Percentiles rank a stretch among this genome's conserved stretches.
Conservation (phyloP, 352 stramenopile genomes). For the Phytophthora capsici region DNA sequence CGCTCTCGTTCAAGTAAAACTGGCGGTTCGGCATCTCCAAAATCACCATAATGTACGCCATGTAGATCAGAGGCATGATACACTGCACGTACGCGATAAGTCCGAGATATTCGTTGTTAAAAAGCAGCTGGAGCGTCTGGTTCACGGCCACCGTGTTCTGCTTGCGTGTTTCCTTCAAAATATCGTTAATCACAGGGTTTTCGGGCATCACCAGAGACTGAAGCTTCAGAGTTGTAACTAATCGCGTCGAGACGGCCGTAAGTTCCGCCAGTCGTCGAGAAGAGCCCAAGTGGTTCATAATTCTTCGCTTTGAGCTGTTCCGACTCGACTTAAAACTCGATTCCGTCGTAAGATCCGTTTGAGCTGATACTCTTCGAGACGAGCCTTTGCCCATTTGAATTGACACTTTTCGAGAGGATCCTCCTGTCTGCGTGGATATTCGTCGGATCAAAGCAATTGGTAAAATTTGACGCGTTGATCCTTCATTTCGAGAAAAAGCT, state of each 20-base stretch:
- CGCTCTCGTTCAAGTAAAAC: constrained; percentile 31
- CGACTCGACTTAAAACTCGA: not conserved
- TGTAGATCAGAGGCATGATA: constrained; percentile 44
- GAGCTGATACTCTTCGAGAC: constrained; percentile 19
- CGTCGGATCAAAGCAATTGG: constrained; percentile 1
- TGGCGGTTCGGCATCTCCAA: constrained; percentile 27
- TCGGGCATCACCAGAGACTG: constrained; percentile 18
- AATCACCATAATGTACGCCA: constrained; percentile 34
- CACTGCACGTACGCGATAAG: constrained; percentile 46
- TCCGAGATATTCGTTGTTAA: constrained; percentile 51
- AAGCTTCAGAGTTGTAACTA: constrained; percentile 25
- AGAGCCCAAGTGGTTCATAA: constrained; percentile 18
- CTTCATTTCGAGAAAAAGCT: constrained; percentile 1
- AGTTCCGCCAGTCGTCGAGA: constrained; percentile 29
- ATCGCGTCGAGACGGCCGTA: constrained; percentile 11
- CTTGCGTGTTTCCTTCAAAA: constrained; percentile 36
- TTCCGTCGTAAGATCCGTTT: constrained; percentile 1
- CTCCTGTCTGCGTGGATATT: constrained; percentile 18
- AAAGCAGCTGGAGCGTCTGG: constrained; percentile 47
- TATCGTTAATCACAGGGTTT: constrained; percentile 33
- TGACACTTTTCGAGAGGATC: constrained; percentile 10
- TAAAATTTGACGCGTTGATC: not conserved
- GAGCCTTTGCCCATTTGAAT: constrained; percentile 4
- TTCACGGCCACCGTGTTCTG: constrained; percentile 47
- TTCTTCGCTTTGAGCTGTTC: not conserved